Evolutionary conservation across 306 rosid species (phyloP).

Genomic region (Prunus mira): DNA sequence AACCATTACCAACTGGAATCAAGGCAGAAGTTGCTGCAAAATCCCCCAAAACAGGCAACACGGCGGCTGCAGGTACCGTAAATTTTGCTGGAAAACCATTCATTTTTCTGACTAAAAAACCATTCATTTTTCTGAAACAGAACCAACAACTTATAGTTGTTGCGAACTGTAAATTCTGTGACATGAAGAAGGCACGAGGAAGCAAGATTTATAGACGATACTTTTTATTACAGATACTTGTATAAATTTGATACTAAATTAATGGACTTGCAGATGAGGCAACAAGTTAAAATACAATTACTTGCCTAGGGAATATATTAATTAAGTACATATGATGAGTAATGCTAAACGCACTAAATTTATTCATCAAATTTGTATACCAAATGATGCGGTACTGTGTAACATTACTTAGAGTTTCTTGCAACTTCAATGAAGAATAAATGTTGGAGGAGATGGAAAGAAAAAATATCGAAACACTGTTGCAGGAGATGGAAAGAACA

Average conservation of each 20-base stretch:
- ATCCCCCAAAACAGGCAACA: neutral
- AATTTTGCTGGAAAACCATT: neutral
- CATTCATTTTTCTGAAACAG: neutral
- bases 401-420: too few relatives aligned
- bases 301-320: neutral
- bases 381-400: too few relatives aligned
- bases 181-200: too few relatives aligned
- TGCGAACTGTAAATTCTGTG: too few relatives aligned
- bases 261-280: constrained; percentile 5
- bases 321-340: too few relatives aligned
- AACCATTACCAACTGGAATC: neutral
- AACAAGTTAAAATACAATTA: neutral
- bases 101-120: neutral
- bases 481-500: too few relatives aligned
- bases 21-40: neutral
- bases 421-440: too few relatives aligned
- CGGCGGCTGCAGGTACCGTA: neutral
- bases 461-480: too few relatives aligned
- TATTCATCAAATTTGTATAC: too few relatives aligned
- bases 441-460: too few relatives aligned
- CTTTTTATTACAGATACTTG: too few relatives aligned
- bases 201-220: neutral
- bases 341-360: too few relatives aligned
- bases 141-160: neutral
- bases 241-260: neutral